phyloP scores from a whole-genome alignment of 352 stramenopile genomes.

The Phytophthora tentaculata region DNA sequence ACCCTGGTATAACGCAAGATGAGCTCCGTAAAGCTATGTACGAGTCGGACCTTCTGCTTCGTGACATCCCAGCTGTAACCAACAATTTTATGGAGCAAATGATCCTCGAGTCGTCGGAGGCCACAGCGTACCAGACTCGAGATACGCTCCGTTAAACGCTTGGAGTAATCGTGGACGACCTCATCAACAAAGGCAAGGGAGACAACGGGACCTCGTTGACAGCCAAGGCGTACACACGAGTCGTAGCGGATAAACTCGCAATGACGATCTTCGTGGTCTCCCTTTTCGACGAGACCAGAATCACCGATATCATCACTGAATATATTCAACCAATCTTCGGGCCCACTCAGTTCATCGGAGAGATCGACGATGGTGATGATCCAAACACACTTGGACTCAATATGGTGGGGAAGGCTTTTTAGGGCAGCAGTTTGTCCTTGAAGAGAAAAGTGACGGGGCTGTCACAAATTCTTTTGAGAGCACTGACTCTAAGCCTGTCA shows the following conservation, averaged over 20 bases:
- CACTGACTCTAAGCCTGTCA: conserved; percentile 10
- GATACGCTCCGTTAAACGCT: conserved; percentile 20
- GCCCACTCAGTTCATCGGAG: conserved; percentile 19
- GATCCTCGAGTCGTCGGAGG: conserved; percentile 11
- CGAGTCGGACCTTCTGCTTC: conserved; percentile 19
- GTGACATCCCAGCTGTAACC: conserved; percentile 19
- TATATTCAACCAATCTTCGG: conserved; percentile 23
- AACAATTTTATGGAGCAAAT: conserved; percentile 28
- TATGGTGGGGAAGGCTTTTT: conserved; percentile 44
- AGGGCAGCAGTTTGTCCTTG: conserved; percentile 38
- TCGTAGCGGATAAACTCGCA: conserved; percentile 7
- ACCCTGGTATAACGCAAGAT: conserved; percentile 9
- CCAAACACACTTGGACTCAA: conserved; percentile 43
- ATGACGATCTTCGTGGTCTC: conserved; percentile 21
- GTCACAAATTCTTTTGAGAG: conserved; percentile 44
- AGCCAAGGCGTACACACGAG: conserved; percentile 6
- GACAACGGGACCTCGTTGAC: conserved; percentile 16
- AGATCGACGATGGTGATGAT: conserved; percentile 42
- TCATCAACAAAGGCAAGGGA: conserved; percentile 12
- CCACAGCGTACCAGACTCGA: conserved; percentile 17
- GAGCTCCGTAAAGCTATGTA: conserved; percentile 18
- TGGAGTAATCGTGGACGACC: conserved; percentile 16
- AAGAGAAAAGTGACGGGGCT: conserved; percentile 40
- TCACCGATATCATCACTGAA: conserved; percentile 13
- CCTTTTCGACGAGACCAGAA: conserved; percentile 16